Evolutionary conservation across 2,329 filamentous ascomycete species (phyloP).

Genomic region (Sarocladium strictum): DNA sequence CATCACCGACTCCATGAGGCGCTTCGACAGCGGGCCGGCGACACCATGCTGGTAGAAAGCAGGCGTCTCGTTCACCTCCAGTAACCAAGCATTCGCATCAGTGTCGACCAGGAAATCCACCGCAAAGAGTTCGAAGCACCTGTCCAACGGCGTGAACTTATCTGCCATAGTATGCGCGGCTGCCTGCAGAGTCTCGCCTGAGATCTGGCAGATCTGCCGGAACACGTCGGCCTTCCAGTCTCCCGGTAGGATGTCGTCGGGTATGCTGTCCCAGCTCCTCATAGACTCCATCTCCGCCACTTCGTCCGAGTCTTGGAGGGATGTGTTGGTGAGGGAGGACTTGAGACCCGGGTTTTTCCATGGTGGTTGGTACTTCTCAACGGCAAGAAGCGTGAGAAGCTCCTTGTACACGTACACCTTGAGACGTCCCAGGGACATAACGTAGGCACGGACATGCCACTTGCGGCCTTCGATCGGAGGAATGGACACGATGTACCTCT

Average conservation of each 20-base stretch:
- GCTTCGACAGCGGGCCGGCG: slow-evolving; percentile 24
- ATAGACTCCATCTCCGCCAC: slow-evolving; percentile 25
- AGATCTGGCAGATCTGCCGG: slow-evolving; percentile 27
- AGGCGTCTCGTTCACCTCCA: slow-evolving; percentile 33
- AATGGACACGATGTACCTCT: slow-evolving; percentile 28
- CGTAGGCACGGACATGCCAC: slow-evolving; percentile 31
- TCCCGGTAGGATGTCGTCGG: slow-evolving; percentile 22
- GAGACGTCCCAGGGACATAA: slow-evolving; percentile 28
- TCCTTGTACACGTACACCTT: slow-evolving; percentile 31
- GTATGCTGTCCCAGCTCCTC: slow-evolving; percentile 26
- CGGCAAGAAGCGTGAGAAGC: slow-evolving; percentile 28
- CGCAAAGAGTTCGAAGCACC: slow-evolving; percentile 32
- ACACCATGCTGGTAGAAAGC: slow-evolving; percentile 29
- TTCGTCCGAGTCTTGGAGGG: slow-evolving; percentile 28
- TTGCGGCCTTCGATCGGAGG: slow-evolving; percentile 26
- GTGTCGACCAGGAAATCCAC: slow-evolving; percentile 30
- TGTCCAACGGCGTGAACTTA: slow-evolving; percentile 29
- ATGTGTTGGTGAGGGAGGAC: slow-evolving; percentile 31
- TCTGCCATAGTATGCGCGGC: slow-evolving; percentile 32
- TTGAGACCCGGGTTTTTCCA: slow-evolving; percentile 28
- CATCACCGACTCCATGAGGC: slow-evolving; percentile 30
- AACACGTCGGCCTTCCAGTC: slow-evolving; percentile 28
- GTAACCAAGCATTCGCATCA: slow-evolving; percentile 24
- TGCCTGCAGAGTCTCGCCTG: slow-evolving; percentile 26
- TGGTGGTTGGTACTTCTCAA: slow-evolving; percentile 28